A percentile compares a stretch with the other conserved stretches of the same genome.
These are phyloP conservation scores for Hygrophila difformis DNA, from an alignment of 257 asterid species.

Conservation along the genomic window DNA sequence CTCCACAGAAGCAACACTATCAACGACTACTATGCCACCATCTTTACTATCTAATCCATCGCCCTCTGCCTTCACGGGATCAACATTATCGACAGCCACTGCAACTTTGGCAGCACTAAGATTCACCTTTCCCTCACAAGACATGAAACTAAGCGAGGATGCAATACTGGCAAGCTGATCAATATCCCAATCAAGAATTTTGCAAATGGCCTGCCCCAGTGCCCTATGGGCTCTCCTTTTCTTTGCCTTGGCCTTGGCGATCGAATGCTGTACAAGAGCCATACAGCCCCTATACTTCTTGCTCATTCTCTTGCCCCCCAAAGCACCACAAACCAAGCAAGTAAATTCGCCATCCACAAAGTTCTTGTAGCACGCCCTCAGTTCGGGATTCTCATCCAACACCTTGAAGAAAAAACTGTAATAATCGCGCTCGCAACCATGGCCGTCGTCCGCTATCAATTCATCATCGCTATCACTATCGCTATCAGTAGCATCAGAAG, in stretches of 20 bases:
- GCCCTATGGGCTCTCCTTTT: conserved; percentile 58
- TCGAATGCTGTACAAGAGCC: conserved; percentile 66
- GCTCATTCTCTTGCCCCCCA: conserved; percentile 35
- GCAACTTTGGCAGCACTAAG: too few species aligned
- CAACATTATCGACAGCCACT: too few species aligned
- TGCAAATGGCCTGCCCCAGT: conserved; percentile 55
- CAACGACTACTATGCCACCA: too few species aligned
- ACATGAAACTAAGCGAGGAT: conserved; percentile 25
- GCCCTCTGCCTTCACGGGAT: too few species aligned
- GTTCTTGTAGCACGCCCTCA: conserved; percentile 48
- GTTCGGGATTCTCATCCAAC: conserved; percentile 33
- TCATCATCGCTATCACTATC: conserved; percentile 33
- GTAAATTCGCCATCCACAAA: conserved; percentile 41
- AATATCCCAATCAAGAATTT: conserved; percentile 79
- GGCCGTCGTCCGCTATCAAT: conserved; percentile 23
- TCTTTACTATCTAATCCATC: too few species aligned
- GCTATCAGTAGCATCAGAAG: conserved; percentile 13
- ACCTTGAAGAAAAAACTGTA: conserved; percentile 35
- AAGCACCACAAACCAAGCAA: conserved; percentile 67
- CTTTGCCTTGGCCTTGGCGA: conserved; percentile 36
- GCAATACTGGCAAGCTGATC: conserved; percentile 36
- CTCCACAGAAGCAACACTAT: too few species aligned
- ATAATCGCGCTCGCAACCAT: conserved; percentile 18
- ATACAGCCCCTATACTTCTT: conserved; percentile 61
- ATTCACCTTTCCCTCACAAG: conserved; percentile 21